Percentiles rank a stretch among this genome's conserved stretches.
Conservation (phyloP, 2,329 filamentous ascomycete genomes). For the Xylariaceae sp. region DNA sequence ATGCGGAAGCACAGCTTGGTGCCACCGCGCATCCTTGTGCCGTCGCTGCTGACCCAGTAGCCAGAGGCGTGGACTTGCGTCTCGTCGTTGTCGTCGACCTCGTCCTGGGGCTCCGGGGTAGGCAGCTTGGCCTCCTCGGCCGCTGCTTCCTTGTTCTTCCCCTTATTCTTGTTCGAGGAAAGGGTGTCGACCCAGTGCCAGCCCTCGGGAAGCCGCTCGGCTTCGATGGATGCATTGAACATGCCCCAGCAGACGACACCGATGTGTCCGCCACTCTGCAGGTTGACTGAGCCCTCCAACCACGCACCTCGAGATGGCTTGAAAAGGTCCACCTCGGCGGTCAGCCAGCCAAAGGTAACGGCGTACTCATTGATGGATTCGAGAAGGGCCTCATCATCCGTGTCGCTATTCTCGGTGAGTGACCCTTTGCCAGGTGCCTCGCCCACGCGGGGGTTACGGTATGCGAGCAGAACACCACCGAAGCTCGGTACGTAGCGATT, state of each 20-base stretch:
- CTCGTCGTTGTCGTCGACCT: constrained; percentile 34
- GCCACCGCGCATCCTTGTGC: constrained; percentile 56
- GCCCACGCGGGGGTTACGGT: constrained; percentile 64
- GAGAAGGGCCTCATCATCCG: constrained; percentile 39
- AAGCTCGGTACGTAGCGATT: constrained; percentile 73
- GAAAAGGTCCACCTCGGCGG: constrained; percentile 81
- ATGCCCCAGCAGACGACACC: constrained; percentile 86
- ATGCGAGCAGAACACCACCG: constrained; percentile 70
- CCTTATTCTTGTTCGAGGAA: constrained; percentile 29
- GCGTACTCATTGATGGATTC: constrained; percentile 74
- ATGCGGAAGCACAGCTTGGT: constrained; percentile 74
- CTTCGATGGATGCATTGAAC: constrained; percentile 86
- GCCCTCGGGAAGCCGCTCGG: constrained; percentile 65
- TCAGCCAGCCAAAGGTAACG: constrained; percentile 82
- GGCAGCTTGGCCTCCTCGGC: constrained; percentile 26
- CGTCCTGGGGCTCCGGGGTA: constrained; percentile 32
- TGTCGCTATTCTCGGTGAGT: constrained; percentile 42
- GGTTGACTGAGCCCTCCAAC: constrained; percentile 76
- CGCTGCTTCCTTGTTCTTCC: constrained; percentile 15
- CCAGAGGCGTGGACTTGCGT: constrained; percentile 54
- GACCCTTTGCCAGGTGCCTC: constrained; percentile 50
- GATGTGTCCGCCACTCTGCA: constrained; percentile 85
- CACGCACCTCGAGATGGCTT: constrained; percentile 67
- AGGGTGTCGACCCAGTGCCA: constrained; percentile 76
- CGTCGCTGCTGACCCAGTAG: constrained; percentile 71